These are phyloP conservation scores for Sextonia rubra DNA, from an alignment of 164 flowering plant genomes.

Conservation along the genomic window DNA sequence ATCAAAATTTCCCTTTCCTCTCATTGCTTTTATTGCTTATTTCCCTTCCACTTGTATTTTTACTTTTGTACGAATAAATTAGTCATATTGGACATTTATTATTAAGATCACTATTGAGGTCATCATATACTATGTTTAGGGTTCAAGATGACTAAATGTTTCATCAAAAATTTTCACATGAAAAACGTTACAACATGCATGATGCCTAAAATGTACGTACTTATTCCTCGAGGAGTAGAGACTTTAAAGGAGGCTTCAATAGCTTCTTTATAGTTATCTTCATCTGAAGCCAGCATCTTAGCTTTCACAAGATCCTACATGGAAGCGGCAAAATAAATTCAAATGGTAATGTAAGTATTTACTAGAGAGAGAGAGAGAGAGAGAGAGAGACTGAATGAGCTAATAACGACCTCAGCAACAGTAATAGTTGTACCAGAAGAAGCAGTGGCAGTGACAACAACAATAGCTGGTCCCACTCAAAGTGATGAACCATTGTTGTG, in stretches of 20 bases:
- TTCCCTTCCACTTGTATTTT: too few relatives aligned
- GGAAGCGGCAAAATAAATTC: not conserved
- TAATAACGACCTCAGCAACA: not conserved
- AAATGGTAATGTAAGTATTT: conserved; percentile 11
- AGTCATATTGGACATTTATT: too few relatives aligned
- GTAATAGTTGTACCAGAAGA: too few relatives aligned
- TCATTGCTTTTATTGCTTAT: too few relatives aligned
- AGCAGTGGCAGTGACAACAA: too few relatives aligned
- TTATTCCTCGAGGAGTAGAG: conserved; percentile 74
- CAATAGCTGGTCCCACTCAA: too few relatives aligned
- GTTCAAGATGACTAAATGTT: not conserved
- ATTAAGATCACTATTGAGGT: not conserved
- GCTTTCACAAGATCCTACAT: conserved; percentile 70
- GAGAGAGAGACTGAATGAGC: not conserved
- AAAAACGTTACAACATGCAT: not conserved
- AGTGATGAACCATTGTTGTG: too few relatives aligned
- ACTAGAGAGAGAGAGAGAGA: not conserved
- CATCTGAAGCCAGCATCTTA: conserved; percentile 68
- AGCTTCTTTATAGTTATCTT: conserved; percentile 97
- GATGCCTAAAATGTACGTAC: conserved; percentile 42
- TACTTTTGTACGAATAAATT: too few relatives aligned
- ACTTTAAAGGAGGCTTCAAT: conserved; percentile 88
- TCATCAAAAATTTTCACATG: not conserved
- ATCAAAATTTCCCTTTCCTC: too few relatives aligned
- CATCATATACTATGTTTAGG: not conserved